phyloP scores from a whole-genome alignment of 2,329 filamentous ascomycete genomes.

The Colletotrichum cuscutae region DNA sequence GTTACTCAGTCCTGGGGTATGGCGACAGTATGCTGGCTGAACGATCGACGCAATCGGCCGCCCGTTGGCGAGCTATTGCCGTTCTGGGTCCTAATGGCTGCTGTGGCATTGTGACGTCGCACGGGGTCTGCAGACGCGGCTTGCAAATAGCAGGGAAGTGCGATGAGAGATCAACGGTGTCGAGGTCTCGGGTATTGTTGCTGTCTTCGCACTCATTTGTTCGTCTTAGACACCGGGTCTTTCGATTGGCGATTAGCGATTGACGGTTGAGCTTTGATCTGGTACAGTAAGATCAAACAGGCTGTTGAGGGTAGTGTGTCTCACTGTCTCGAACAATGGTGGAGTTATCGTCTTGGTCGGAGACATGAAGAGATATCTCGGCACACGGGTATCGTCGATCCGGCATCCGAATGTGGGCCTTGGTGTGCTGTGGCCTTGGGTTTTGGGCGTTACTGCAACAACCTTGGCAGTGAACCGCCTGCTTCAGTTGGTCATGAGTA shows the following conservation, averaged over 20 bases:
- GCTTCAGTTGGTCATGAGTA: constrained; percentile 13
- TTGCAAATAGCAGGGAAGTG: neutral
- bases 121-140: constrained; percentile 15
- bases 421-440: neutral
- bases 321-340: neutral
- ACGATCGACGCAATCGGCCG: constrained; percentile 34
- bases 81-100: constrained; percentile 18
- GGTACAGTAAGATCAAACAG: neutral
- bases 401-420: neutral
- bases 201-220: neutral
- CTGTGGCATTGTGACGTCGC: constrained; percentile 10
- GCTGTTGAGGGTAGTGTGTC: neutral
- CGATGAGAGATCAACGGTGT: neutral
- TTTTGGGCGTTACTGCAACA: neutral
- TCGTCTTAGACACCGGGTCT: neutral
- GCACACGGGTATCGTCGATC: neutral
- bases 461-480: neutral
- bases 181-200: neutral
- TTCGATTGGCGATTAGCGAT: neutral
- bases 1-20: neutral
- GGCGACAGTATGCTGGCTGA: constrained; percentile 23
- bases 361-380: neutral
- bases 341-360: neutral
- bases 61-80: constrained; percentile 27
- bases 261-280: neutral